Evolutionary conservation across 192 early-diverging fungal genomes (phyloP), one percentile per base, ranked within the genome.

Genomic region (Linnemannia exigua): DNA sequence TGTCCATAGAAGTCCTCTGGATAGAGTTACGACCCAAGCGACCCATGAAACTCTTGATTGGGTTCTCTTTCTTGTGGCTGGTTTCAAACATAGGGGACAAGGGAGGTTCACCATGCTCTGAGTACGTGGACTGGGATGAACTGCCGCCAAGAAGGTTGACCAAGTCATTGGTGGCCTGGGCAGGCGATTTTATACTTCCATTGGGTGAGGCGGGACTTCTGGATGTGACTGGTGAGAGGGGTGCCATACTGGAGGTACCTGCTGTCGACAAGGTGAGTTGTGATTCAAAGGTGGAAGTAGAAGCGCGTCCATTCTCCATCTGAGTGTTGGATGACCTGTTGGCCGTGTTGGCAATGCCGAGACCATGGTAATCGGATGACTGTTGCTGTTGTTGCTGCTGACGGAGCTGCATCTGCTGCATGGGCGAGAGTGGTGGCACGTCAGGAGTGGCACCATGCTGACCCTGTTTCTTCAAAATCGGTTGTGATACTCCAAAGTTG

Each of bases 21-120:
- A 80, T 68, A 14, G 84, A 86, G 75, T 80, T 86, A 47, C 84
- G 74, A 66, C 78, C 78, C 67, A 86, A 67, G 41, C 78, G 78
- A 17, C 84, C 84, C 84, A 86, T 86, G 50, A 86, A 80, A 69
- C 66, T 80, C 75, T 86, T 86, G 74, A 86, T 80, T 0, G 84
- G 79, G 31, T 80, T 80, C 33, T 85, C 83, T 61, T 80, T 86
- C 37, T 80, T 85, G 1, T 51, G 70, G 14, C 31, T 48, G 7
- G 52, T 51, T 14, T 82, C 80, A 16, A 67, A 74, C 31, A 47
- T 70, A 1, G 82, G 73, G 6, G 72, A 74, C 81, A 73, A 63
- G 1, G 75, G 81, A 7, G 61, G 69, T 36, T 82, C 74, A 17
- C 36, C n/a, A 4, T 77, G 69, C 22, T 78, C 76, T 1, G 81